These are phyloP conservation scores for Triticum monococcum DNA, from an alignment of 176 grass and related monocot genomes.

Conservation along the genomic window DNA sequence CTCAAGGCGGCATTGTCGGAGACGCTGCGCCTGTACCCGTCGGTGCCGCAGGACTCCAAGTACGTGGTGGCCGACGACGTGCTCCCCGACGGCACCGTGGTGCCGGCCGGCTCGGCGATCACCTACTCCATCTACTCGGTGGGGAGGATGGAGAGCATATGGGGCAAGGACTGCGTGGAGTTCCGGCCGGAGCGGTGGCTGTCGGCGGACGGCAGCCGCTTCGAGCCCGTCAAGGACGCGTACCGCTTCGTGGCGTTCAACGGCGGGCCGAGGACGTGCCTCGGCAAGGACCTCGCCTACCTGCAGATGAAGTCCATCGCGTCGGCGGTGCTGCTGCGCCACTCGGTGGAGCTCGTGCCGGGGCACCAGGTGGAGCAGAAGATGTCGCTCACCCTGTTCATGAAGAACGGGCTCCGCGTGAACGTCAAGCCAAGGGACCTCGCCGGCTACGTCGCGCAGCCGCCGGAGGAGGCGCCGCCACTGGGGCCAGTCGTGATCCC, in stretches of 20 bases:
- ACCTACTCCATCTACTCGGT: conserved; percentile 98
- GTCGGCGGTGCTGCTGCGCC: conserved; percentile 83
- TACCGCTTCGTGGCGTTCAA: conserved; percentile 97
- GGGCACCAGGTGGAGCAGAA: conserved; percentile 93
- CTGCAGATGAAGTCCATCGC: conserved; percentile 97
- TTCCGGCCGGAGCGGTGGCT: conserved; percentile 91
- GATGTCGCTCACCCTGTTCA: conserved; percentile 98
- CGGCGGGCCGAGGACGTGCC: conserved; percentile 81
- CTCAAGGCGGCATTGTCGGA: conserved; percentile 80
- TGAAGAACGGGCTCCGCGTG: conserved; percentile 86
- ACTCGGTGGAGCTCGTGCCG: conserved; percentile 66
- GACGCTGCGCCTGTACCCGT: conserved; percentile 85
- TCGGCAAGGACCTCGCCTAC: conserved; percentile 95
- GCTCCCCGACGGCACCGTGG: conserved; percentile 75
- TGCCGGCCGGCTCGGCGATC: conserved; percentile 75
- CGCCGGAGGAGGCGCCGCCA: conserved; percentile 3
- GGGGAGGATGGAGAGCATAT: conserved; percentile 82
- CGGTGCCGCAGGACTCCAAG: conserved; percentile 91
- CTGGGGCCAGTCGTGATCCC: conserved; percentile 32
- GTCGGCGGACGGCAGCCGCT: conserved; percentile 57
- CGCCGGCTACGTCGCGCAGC: conserved; percentile 19
- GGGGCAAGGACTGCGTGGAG: conserved; percentile 87
- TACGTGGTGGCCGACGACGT: conserved; percentile 90
- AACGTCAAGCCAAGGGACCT: conserved; percentile 65
- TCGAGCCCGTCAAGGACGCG: conserved; percentile 69